Evolutionary conservation across 139 green algal genomes (phyloP).

Genomic region (Chlorella vulgaris): DNA sequence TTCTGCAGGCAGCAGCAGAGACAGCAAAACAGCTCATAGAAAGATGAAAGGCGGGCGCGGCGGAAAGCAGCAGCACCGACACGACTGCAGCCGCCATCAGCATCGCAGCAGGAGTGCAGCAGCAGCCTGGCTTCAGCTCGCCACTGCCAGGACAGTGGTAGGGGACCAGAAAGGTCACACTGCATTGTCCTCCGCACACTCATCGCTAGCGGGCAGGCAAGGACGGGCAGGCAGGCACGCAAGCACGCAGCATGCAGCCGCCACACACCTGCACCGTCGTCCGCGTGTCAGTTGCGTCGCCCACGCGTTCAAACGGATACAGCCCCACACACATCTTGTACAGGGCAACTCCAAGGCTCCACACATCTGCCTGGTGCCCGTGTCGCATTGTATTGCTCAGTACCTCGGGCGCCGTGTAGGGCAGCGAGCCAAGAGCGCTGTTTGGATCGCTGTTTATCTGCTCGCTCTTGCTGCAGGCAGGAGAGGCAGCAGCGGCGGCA

Average conservation of each 20-base stretch:
- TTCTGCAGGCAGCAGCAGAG: conserved; percentile 25
- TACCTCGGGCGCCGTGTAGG: conserved; percentile 52
- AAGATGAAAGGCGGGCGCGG: too few species aligned
- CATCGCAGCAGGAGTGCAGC: too few species aligned
- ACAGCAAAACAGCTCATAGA: too few species aligned
- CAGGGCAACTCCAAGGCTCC: conserved; percentile 47
- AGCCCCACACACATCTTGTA: conserved; percentile 48
- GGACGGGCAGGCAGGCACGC: too few species aligned
- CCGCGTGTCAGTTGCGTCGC: conserved; percentile 27
- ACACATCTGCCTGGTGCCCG: conserved; percentile 48
- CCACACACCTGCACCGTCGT: conserved; percentile 35
- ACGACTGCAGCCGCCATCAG: too few species aligned
- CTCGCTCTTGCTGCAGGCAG: conserved; percentile 42
- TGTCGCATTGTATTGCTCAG: conserved; percentile 35
- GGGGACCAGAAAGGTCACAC: too few species aligned
- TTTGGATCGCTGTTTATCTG: conserved; percentile 55
- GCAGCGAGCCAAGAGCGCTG: conserved; percentile 39
- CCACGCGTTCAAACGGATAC: conserved; percentile 50
- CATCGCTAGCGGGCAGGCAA: too few species aligned
- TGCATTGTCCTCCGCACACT: too few species aligned
- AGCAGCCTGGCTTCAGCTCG: too few species aligned
- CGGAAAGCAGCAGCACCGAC: background rate
- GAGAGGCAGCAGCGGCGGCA: background rate
- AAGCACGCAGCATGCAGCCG: too few species aligned
- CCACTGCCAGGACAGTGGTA: too few species aligned